Percentiles rank a stretch among this genome's conserved stretches.
Conservation (phyloP, 352 stramenopile species). For the Globisporangium abappressorium region DNA sequence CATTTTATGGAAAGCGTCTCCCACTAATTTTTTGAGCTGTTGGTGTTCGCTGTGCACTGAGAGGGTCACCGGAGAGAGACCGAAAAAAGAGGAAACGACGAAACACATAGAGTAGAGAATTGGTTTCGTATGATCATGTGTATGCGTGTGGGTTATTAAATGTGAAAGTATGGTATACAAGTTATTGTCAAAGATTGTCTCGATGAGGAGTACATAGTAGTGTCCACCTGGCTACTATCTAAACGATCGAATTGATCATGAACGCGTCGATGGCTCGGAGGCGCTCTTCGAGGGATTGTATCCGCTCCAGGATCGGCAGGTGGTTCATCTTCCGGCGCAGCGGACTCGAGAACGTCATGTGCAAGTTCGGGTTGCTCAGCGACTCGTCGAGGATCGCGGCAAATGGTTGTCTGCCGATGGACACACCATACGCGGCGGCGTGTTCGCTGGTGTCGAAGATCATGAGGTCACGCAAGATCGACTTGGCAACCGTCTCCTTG, state of each 20-base stretch:
- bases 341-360: conserved; percentile 58
- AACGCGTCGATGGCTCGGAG: conserved; percentile 43
- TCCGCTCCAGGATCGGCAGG: conserved; percentile 40
- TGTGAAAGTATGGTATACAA: conserved; percentile 12
- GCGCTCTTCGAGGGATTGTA: conserved; percentile 29
- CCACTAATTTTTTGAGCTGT: background rate
- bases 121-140: background rate
- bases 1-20: background rate
- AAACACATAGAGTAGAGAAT: conserved; percentile 13
- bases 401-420: conserved; percentile 38
- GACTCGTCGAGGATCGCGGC: conserved; percentile 37
- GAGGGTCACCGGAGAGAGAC: background rate
- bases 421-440: conserved; percentile 38
- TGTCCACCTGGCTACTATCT: background rate
- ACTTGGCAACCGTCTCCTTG: conserved; percentile 65
- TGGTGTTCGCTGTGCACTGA: background rate
- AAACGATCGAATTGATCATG: conserved; percentile 19
- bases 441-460: conserved; percentile 60
- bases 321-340: conserved; percentile 43
- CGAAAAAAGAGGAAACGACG: background rate
- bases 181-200: background rate
- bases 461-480: conserved; percentile 74
- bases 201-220: background rate
- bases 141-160: background rate
- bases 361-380: conserved; percentile 15